Conservation (phyloP, 2,329 filamentous ascomycete species). For the Calonectria naviculata region DNA sequence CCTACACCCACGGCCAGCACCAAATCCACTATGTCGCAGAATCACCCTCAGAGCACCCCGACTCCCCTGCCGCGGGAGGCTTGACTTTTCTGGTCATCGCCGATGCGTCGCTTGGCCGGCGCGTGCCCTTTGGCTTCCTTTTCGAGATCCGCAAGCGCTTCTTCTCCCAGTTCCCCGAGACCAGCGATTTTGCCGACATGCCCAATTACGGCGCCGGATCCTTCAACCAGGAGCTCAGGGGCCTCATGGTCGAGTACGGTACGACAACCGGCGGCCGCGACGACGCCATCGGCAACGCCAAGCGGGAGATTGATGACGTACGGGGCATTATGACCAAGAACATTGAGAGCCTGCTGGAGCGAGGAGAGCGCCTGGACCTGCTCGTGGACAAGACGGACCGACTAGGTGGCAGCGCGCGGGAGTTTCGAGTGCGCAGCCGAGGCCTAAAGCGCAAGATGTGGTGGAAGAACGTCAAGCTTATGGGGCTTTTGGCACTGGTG, state of each 20-base stretch:
- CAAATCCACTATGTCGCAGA: conserved; percentile 97
- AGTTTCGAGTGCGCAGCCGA: conserved; percentile 89
- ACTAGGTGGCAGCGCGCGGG: conserved; percentile 85
- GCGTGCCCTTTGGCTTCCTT: conserved; percentile 93
- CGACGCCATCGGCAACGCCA: conserved; percentile 86
- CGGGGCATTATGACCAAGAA: conserved; percentile 95
- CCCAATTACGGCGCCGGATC: conserved; percentile 90
- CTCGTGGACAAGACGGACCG: conserved; percentile 97
- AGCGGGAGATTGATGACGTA: conserved; percentile 92
- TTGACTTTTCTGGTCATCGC: conserved; percentile 94
- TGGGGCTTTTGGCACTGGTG: conserved; percentile 81
- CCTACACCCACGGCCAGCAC: conserved; percentile 90
- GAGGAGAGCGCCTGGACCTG: conserved; percentile 92
- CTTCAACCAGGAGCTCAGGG: conserved; percentile 84
- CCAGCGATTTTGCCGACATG: conserved; percentile 79
- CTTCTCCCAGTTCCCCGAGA: conserved; percentile 73
- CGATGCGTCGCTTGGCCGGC: conserved; percentile 81
- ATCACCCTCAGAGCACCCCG: conserved; percentile 74
- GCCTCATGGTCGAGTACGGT: conserved; percentile 86
- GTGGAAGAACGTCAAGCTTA: conserved; percentile 99
- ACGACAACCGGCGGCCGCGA: conserved; percentile 79
- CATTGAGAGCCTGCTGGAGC: conserved; percentile 88
- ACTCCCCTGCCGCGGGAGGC: conserved; percentile 74
- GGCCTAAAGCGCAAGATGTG: conserved; percentile 95
- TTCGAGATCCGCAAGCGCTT: conserved; percentile 92